These are phyloP conservation scores for Colletotrichum cereale DNA, from an alignment of 2,329 filamentous ascomycete genomes.

Conservation along the genomic window DNA sequence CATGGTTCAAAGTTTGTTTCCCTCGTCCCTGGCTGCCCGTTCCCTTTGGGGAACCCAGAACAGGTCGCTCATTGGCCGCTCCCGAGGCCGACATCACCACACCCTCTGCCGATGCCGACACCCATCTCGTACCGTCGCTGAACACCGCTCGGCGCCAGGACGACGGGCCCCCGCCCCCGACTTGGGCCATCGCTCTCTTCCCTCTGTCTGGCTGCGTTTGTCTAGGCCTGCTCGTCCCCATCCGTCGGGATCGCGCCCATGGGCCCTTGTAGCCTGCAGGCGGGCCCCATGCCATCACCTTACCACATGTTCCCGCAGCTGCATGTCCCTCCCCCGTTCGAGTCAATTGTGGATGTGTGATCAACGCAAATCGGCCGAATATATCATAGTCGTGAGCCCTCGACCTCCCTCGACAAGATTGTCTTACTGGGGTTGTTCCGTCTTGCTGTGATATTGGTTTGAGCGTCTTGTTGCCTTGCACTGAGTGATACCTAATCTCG, in stretches of 20 bases:
- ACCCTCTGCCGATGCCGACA: conserved; percentile 27
- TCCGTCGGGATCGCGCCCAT: conserved; percentile 21
- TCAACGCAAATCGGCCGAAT: conserved; percentile 4
- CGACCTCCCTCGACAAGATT: neutral
- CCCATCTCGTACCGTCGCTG: conserved; percentile 6
- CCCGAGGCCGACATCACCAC: conserved; percentile 26
- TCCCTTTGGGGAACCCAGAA: neutral
- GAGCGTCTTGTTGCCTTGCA: conserved; percentile 13
- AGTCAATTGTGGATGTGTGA: conserved; percentile 7
- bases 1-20: neutral
- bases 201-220: conserved; percentile 19
- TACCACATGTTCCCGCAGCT: conserved; percentile 32
- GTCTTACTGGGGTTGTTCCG: conserved; percentile 8
- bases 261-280: conserved; percentile 21
- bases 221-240: conserved; percentile 8
- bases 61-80: conserved; percentile 14
- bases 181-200: conserved; percentile 1
- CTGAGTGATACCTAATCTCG: conserved; percentile 18
- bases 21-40: neutral
- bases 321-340: conserved; percentile 12
- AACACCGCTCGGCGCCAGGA: conserved; percentile 30
- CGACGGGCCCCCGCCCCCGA: conserved; percentile 12
- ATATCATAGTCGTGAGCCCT: conserved; percentile 28
- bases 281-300: conserved; percentile 32
- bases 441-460: conserved; percentile 9